Evolutionary conservation across 176 grass and related monocot species (phyloP).

Genomic region (Aegilops sharonensis): DNA sequence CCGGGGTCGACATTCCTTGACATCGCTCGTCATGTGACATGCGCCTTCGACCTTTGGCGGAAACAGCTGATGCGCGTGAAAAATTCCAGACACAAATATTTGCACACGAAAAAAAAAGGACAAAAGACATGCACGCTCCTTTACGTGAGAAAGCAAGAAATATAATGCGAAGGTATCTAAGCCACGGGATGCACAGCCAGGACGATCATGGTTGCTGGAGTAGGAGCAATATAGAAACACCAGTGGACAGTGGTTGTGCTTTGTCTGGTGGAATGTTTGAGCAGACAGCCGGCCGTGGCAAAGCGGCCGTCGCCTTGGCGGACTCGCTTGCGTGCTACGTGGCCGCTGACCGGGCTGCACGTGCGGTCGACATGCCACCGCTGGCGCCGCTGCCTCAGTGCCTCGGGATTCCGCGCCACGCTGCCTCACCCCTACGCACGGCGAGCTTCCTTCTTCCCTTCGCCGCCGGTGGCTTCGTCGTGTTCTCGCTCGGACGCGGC

Average conservation of each 20-base stretch:
- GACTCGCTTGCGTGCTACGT: neutral
- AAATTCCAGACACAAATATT: too few relatives aligned
- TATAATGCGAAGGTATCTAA: neutral
- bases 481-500: neutral
- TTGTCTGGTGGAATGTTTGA: neutral
- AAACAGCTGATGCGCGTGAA: too few relatives aligned
- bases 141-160: too few relatives aligned
- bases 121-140: too few relatives aligned
- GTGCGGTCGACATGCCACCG: neutral
- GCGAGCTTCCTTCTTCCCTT: neutral
- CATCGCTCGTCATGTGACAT: too few relatives aligned
- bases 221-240: neutral
- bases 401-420: slow-evolving; percentile 1
- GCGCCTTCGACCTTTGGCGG: too few relatives aligned
- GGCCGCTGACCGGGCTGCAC: neutral
- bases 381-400: neutral
- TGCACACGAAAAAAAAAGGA: too few relatives aligned
- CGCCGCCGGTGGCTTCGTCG: neutral
- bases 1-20: too few relatives aligned
- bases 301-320: neutral
- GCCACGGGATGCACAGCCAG: neutral
- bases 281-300: neutral
- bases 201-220: neutral
- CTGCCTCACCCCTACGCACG: neutral
- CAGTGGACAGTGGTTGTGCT: neutral